A percentile compares a stretch with the other conserved stretches of the same genome.
phyloP scores from a whole-genome alignment of 441 rosid genomes.

The Viola pubescens region DNA sequence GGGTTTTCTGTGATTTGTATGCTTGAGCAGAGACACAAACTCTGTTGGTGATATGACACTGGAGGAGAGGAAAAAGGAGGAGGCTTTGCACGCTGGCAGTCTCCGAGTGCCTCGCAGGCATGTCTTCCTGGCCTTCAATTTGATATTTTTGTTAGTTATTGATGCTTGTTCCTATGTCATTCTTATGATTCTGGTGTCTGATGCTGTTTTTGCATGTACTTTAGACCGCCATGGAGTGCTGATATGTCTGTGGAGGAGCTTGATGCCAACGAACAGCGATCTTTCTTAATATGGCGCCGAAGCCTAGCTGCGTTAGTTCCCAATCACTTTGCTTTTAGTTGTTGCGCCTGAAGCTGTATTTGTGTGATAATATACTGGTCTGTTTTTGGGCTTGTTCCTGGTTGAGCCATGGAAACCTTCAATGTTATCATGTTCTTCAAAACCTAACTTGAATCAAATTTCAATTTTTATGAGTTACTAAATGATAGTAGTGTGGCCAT shows the following conservation, averaged over 20 bases:
- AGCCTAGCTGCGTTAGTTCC: constrained; percentile 59
- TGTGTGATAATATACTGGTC: too few species aligned
- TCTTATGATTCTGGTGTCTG: not conserved
- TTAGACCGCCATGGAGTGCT: constrained; percentile 76
- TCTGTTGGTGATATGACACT: constrained; percentile 38
- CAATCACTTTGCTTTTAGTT: not conserved
- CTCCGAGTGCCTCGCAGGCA: constrained; percentile 79
- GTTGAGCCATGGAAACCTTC: too few species aligned
- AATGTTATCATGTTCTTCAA: too few species aligned
- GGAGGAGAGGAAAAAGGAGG: constrained; percentile 63
- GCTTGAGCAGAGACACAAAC: constrained; percentile 43
- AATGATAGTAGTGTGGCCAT: too few species aligned
- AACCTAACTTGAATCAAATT: too few species aligned
- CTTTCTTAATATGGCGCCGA: constrained; percentile 82
- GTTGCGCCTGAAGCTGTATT: too few species aligned
- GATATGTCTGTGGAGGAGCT: constrained; percentile 71
- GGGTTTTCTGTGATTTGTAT: not conserved
- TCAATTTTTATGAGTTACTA: too few species aligned
- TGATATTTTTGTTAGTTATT: not conserved
- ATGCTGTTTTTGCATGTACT: not conserved
- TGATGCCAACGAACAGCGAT: constrained; percentile 67
- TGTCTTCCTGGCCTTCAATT: constrained; percentile 1
- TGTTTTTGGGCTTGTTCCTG: too few species aligned
- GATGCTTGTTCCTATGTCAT: not conserved
- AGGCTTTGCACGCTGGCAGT: constrained; percentile 51